These are phyloP conservation scores for Rhamnella rubrinervis DNA, from an alignment of 331 rosid genomes.

Conservation along the genomic window DNA sequence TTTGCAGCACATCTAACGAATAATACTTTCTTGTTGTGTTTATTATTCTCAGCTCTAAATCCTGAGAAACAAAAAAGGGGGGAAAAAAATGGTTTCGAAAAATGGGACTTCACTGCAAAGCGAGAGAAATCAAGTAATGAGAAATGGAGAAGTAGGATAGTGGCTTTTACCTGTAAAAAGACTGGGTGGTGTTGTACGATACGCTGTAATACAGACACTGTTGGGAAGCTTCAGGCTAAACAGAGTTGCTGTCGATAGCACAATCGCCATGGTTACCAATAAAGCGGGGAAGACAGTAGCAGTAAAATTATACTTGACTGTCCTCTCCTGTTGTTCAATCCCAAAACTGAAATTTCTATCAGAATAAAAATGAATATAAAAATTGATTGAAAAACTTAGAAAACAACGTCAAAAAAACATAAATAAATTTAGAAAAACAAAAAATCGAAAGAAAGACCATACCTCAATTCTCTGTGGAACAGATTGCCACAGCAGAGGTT, in stretches of 20 bases:
- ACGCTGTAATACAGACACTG: slow-evolving; percentile 25
- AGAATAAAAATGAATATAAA: too few relatives aligned
- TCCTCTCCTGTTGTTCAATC: too few relatives aligned
- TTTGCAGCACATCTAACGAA: slow-evolving; percentile 39
- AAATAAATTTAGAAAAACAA: too few relatives aligned
- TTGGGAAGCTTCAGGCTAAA: slow-evolving; percentile 36
- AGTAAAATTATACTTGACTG: too few relatives aligned
- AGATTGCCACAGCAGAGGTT: too few relatives aligned
- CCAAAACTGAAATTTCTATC: too few relatives aligned
- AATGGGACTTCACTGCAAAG: slow-evolving; percentile 7
- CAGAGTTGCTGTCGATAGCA: slow-evolving; percentile 36
- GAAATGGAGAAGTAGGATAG: slow-evolving; percentile 12
- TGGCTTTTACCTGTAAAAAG: slow-evolving; percentile 42
- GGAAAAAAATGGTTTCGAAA: slow-evolving; percentile 8
- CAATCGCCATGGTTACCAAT: slow-evolving; percentile 39
- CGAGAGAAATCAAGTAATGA: slow-evolving; percentile 7
- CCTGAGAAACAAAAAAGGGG: slow-evolving; percentile 21
- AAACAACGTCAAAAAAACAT: too few relatives aligned
- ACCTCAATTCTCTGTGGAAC: too few relatives aligned
- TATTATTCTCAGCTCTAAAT: slow-evolving; percentile 22
- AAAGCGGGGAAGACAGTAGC: background rate
- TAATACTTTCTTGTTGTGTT: slow-evolving; percentile 26
- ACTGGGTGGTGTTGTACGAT: slow-evolving; percentile 18
- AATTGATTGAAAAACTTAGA: too few relatives aligned
- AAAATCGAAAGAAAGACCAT: too few relatives aligned